phyloP scores from a whole-genome alignment of 306 rosid genomes.

The Potentilla sterilis region DNA sequence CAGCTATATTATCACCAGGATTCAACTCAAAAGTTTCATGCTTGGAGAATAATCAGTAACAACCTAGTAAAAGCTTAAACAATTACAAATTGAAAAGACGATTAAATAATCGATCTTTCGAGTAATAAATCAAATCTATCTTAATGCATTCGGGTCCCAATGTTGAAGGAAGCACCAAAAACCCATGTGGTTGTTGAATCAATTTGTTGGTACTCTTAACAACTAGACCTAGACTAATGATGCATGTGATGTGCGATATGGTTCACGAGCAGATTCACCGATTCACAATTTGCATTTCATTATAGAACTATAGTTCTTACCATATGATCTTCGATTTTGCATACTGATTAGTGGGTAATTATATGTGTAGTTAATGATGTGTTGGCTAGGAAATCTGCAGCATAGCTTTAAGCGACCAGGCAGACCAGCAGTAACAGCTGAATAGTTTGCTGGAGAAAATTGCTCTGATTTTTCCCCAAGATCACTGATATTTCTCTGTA shows the following conservation, averaged over 20 bases:
- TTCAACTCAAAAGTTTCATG: not conserved
- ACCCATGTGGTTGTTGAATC: constrained; percentile 15
- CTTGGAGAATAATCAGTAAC: not conserved
- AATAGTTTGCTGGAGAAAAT: not conserved
- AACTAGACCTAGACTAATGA: not conserved
- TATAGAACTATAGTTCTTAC: too few species aligned
- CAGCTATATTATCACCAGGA: not conserved
- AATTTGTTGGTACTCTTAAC: not conserved
- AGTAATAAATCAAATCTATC: constrained; percentile 1
- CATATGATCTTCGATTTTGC: not conserved
- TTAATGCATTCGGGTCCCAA: constrained; percentile 12
- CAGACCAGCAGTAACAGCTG: not conserved
- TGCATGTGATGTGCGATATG: not conserved
- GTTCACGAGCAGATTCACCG: not conserved
- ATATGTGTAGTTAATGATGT: too few species aligned
- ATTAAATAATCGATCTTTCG: not conserved
- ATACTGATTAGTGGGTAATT: too few species aligned
- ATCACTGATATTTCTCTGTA: too few species aligned
- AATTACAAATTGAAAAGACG: not conserved
- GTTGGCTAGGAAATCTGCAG: not conserved
- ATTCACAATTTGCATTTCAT: not conserved
- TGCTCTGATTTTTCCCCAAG: not conserved
- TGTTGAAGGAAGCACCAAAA: constrained; percentile 14
- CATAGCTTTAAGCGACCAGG: not conserved
- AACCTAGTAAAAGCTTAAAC: not conserved